Percentiles rank a stretch among this genome's conserved stretches.
Conservation (phyloP, 371 early-diverging fungal genomes). For the Mucor velutinosus region DNA sequence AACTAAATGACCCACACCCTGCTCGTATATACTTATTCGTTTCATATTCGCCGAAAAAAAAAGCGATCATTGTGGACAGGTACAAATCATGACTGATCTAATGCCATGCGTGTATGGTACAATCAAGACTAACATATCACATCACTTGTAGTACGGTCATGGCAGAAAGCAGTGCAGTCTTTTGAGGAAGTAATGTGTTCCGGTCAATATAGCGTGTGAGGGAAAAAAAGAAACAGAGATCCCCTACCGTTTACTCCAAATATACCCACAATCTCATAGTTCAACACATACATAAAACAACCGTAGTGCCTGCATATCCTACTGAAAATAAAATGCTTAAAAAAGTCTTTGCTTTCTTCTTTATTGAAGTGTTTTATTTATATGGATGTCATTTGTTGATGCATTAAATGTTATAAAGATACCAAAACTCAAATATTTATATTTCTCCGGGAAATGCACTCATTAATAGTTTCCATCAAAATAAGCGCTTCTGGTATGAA, state of each 20-base stretch:
- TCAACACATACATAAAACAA: background rate
- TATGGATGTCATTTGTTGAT: background rate
- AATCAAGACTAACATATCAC: background rate
- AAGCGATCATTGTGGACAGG: constrained; percentile 32
- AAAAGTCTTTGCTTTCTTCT: background rate
- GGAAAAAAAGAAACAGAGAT: background rate
- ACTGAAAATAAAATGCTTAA: background rate
- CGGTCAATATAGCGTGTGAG: background rate
- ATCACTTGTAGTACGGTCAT: background rate
- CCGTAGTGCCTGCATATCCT: background rate
- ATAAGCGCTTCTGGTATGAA: no score
- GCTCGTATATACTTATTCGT: background rate
- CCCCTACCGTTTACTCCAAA: background rate
- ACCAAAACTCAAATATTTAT: background rate
- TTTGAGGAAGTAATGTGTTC: background rate
- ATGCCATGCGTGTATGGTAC: background rate
- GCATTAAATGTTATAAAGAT: background rate
- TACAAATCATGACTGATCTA: background rate
- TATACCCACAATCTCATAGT: background rate
- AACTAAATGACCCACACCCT: background rate
- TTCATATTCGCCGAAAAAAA: background rate
- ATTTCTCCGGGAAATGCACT: no score
- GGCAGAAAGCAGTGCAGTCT: background rate
- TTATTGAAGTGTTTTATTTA: background rate
- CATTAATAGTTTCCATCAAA: no score